Evolutionary conservation across 148 eudicot genomes (phyloP), one percentile per base, ranked within the genome.

Genomic region (Nyssa sinensis): DNA sequence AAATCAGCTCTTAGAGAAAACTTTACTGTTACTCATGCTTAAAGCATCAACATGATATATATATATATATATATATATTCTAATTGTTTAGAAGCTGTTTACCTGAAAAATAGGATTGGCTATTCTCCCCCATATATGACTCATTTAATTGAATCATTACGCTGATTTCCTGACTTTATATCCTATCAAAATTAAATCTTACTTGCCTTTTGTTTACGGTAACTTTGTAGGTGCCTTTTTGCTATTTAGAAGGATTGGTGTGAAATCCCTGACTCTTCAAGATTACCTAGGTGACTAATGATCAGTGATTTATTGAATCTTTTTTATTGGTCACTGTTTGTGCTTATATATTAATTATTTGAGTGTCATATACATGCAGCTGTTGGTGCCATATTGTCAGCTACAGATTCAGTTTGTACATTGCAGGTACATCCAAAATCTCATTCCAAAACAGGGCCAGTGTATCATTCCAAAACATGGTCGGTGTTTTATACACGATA

Each of bases 401-500:
- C 97, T 21, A 93, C 97, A 75, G 97, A 93, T 77, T 93, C 97
- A 55, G 97, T 93, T 80, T 93, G 97, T 75, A 93, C 98, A 39
- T 82, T 93, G 91, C 98, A 93, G 97, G 98, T 89, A 79, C 44
- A 44, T 58, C 21, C 69, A 17, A 16, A 44, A 74, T 55, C 55
- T 53, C 4, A 49, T 9, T 21, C 5, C 21, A 1, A 69, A 74
- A 57, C 62, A 70, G 33, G 73, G 70, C 11, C 1, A 35, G 24
- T 71, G 66, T 61, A 34, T 53, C 4, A 49, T 9, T 21, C 5
- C 21, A 1, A 69, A 74, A 57, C 62, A 70, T 41, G 73, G 70
- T 16, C 1, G 33, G 24, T 71, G 66, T 21, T 55, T 62, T 44
- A 19, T 74, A 70, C 37, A 24, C 7, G 5, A 72, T n/a, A 41